Evolutionary conservation across 495 filamentous ascomycete species (phyloP).

Genomic region (Aspergillus coremiiformis): DNA sequence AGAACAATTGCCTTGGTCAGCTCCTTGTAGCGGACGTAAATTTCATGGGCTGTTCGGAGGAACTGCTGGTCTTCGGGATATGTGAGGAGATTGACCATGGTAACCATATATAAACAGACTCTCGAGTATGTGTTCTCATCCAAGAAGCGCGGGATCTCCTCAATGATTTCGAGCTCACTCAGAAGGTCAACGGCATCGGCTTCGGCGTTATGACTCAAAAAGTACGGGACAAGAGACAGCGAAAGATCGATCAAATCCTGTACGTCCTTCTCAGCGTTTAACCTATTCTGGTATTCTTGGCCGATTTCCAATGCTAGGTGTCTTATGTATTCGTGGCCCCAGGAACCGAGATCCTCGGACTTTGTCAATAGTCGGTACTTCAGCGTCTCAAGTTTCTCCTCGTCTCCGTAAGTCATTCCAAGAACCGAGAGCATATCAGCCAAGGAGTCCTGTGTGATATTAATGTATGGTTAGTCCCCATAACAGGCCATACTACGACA

Average conservation of each 20-base stretch:
- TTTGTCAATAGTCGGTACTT: slow-evolving; percentile 90
- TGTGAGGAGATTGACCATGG: slow-evolving; percentile 95
- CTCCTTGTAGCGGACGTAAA: slow-evolving; percentile 88
- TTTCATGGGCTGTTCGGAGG: slow-evolving; percentile 78
- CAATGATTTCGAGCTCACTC: slow-evolving; percentile 94
- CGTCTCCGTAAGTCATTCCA: slow-evolving; percentile 98
- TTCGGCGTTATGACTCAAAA: slow-evolving; percentile 94
- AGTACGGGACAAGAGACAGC: slow-evolving; percentile 80
- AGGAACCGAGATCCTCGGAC: slow-evolving; percentile 86
- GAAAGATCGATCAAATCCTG: slow-evolving; percentile 78
- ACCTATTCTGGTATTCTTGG: slow-evolving; percentile 77
- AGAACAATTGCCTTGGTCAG: slow-evolving; percentile 88
- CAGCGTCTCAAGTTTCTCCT: slow-evolving; percentile 88
- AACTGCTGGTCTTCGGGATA: slow-evolving; percentile 96
- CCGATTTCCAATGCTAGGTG: slow-evolving; percentile 95
- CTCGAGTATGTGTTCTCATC: slow-evolving; percentile 90
- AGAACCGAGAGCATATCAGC: slow-evolving; percentile 96
- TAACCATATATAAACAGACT: slow-evolving; percentile 97
- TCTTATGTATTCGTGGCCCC: slow-evolving; percentile 97
- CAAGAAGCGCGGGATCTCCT: slow-evolving; percentile 78
- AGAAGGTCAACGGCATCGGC: slow-evolving; percentile 95
- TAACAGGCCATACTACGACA: neutral
- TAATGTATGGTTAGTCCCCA: slow-evolving; percentile 3
- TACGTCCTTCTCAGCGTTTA: slow-evolving; percentile 53
- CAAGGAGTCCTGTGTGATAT: slow-evolving; percentile 54